phyloP scores from a whole-genome alignment of 1,139 yeast species.

The Geotrichum bryndzae region DNA sequence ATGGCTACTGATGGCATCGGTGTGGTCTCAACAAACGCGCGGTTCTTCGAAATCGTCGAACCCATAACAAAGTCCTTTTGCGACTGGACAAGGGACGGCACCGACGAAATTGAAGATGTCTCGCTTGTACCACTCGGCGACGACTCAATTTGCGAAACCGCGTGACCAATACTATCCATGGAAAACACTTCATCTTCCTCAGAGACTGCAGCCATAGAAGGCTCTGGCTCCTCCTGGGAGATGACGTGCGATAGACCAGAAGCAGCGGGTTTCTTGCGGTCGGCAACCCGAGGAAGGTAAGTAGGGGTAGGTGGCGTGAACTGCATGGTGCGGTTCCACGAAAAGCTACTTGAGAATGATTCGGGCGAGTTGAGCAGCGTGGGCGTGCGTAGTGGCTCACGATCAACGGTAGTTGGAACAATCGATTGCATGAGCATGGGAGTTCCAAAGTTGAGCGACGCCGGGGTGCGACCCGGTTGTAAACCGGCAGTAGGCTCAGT shows the following conservation, averaged over 20 bases:
- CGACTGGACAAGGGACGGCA: slow-evolving; percentile 29
- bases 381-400: slow-evolving; percentile 42
- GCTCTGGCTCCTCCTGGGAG: slow-evolving; percentile 10
- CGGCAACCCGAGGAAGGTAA: slow-evolving; percentile 13
- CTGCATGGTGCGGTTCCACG: slow-evolving; percentile 37
- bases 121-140: slow-evolving; percentile 19
- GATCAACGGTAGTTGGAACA: slow-evolving; percentile 31
- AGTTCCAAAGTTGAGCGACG: slow-evolving; percentile 1
- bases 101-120: slow-evolving; percentile 21
- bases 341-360: slow-evolving; percentile 11
- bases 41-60: slow-evolving; percentile 8
- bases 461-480: slow-evolving; percentile 17
- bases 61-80: background rate
- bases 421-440: slow-evolving; percentile 18
- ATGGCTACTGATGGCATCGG: slow-evolving; percentile 5
- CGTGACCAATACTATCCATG: slow-evolving; percentile 27
- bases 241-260: slow-evolving; percentile 18
- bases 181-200: slow-evolving; percentile 24
- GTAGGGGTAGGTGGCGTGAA: slow-evolving; percentile 34
- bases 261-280: slow-evolving; percentile 16
- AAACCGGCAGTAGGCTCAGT: slow-evolving; percentile 5
- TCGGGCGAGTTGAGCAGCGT: slow-evolving; percentile 21
- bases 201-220: slow-evolving; percentile 13
- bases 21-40: slow-evolving; percentile 5
- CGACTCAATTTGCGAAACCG: slow-evolving; percentile 16